phyloP scores from a whole-genome alignment of 2,329 filamentous ascomycete species.

The Aspergillus ruber region DNA sequence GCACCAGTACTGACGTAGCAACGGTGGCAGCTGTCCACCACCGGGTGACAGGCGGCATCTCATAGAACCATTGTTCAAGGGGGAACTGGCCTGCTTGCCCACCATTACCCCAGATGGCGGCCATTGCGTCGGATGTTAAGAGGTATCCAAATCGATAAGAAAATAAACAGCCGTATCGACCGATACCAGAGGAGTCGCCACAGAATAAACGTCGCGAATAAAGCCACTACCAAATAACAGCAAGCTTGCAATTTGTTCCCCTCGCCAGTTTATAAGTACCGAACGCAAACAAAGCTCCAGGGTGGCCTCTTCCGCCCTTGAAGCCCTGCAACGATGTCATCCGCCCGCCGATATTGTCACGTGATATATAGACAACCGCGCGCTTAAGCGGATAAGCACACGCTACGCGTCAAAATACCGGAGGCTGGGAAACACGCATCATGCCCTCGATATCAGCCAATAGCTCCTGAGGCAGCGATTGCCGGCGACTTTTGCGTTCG shows the following conservation, averaged over 20 bases:
- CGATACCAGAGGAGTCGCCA: background rate
- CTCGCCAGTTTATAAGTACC: background rate
- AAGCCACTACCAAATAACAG: background rate
- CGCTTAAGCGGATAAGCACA: slow-evolving; percentile 2
- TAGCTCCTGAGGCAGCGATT: background rate
- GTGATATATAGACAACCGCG: slow-evolving; percentile 8
- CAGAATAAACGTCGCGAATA: slow-evolving; percentile 1
- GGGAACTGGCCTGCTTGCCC: slow-evolving; percentile 58
- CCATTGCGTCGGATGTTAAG: slow-evolving; percentile 26
- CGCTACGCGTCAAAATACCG: slow-evolving; percentile 18
- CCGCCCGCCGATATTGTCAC: slow-evolving; percentile 4
- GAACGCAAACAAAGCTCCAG: slow-evolving; percentile 8
- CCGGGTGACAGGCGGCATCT: slow-evolving; percentile 92
- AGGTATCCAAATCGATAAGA: background rate
- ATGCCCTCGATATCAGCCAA: background rate
- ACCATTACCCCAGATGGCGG: slow-evolving; percentile 39
- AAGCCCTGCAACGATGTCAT: slow-evolving; percentile 2
- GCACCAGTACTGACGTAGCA: slow-evolving; percentile 78
- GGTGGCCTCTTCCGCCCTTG: slow-evolving; percentile 14
- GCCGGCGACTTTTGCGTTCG: background rate
- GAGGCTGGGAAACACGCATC: slow-evolving; percentile 10
- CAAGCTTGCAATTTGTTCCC: background rate
- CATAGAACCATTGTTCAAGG: slow-evolving; percentile 96
- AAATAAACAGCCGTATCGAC: background rate
- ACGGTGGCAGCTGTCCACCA: slow-evolving; percentile 97